phyloP scores from a whole-genome alignment of 192 early-diverging fungal species.

The Haplosporangium gracile region DNA sequence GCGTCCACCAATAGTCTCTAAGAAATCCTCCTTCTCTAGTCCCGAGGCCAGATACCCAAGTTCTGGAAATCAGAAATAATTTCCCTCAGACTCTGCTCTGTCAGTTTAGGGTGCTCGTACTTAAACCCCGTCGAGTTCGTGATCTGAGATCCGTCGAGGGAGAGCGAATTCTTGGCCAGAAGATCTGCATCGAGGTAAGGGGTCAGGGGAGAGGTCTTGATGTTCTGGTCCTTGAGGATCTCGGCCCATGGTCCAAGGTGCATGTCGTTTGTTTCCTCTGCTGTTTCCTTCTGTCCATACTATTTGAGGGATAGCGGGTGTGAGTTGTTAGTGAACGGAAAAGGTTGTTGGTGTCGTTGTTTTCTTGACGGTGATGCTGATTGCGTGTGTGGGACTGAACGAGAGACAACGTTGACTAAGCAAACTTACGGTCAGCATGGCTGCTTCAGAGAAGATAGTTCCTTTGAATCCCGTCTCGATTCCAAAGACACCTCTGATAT shows the following conservation, averaged over 20 bases:
- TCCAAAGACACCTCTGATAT: slow-evolving; percentile 77
- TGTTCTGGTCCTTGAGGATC: slow-evolving; percentile 73
- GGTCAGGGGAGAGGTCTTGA: slow-evolving; percentile 89
- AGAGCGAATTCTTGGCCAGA: slow-evolving; percentile 86
- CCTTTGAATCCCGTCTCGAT: slow-evolving; percentile 87
- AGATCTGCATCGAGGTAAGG: slow-evolving; percentile 95
- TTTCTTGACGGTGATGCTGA: background rate
- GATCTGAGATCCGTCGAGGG: slow-evolving; percentile 87
- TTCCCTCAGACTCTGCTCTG: slow-evolving; percentile 72
- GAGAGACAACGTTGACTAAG: background rate
- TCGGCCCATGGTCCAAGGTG: slow-evolving; percentile 93
- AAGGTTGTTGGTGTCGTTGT: background rate
- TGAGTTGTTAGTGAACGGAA: background rate
- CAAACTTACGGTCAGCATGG: slow-evolving; percentile 64
- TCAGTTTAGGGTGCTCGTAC: slow-evolving; percentile 78
- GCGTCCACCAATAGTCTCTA: too few species aligned
- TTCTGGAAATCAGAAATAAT: slow-evolving; percentile 87
- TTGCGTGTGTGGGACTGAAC: background rate
- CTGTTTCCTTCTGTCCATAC: slow-evolving; percentile 83
- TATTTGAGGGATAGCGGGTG: slow-evolving; percentile 21
- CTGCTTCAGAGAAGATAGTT: slow-evolving; percentile 76
- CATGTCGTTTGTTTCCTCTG: slow-evolving; percentile 95
- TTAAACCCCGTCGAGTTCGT: slow-evolving; percentile 72
- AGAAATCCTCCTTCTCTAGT: background rate
- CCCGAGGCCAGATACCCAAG: slow-evolving; percentile 83